Evolutionary conservation across 352 stramenopile species (phyloP), one percentile per base, ranked within the genome.

Genomic region (Pythium insidiosum): DNA sequence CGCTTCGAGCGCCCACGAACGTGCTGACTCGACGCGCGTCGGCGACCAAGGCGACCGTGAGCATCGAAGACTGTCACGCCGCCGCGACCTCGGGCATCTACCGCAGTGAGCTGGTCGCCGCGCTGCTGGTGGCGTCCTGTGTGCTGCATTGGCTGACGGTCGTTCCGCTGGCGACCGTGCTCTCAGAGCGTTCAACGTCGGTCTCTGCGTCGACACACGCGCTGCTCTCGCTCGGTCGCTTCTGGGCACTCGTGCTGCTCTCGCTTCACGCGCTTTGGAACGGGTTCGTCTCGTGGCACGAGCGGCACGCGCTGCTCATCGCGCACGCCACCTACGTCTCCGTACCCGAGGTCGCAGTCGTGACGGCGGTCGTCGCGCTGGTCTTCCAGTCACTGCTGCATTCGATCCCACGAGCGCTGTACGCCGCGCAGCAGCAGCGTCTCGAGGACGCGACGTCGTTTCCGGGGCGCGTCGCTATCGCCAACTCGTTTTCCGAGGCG

Each of bases 211-310:
- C 37, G n/a, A 15, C 45, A n/a, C 50, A 64, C 40, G 50, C 45
- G 11, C 15, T 22, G 16, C 31, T 64, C 6, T 60, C 56, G 11
- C 38, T 21, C 10, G 50, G 59, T n/a, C 56, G 56, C 25, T 64
- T 60, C 46, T 64, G 56, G 56, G 50, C 60, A 36, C 46, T 64
- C 22, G 38, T 60, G 21, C 41, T 64, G 19, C 29, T 64, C 36
- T 20, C 34, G 20, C 30, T 64, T 20, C 40, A 64, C 22, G 28
- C 20, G 18, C 23, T 56, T 3, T 64, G 56, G 56, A 50, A 64
- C 26, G 18, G 39, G 3, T 28, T 55, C 20, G 56, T 53, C n/a
- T 29, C 43, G 30, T 53, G 34, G 29, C 46, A 22, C n/a, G 56
- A 64, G 22, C 26, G 19, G 15, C 35, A 28, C 11, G 56, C 56